Base-by-base conservation (phyloP, 257 asterid species). In the Penstemon newberryi region DNA sequence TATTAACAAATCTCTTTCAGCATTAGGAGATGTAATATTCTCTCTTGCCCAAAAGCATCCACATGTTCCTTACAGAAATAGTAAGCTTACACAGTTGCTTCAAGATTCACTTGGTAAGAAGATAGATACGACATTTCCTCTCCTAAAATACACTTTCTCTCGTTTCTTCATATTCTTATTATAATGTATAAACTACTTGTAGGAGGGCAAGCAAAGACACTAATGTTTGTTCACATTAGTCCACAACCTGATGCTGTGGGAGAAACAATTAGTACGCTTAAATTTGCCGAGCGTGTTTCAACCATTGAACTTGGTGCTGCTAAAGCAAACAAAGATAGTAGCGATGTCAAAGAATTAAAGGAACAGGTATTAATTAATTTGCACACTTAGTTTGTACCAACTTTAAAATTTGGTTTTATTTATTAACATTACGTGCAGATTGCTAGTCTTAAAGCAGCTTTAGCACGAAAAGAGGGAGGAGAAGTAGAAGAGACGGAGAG, bases 141-240 rank as follows among this genome's bases (percentile, higher is more conserved):
- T 3, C 7, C 45, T 54, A 38, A 3, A 8, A 12, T 40, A 36
- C 5, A 37, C 59, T 5, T 54, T 3, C 66, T 33, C 7, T 62
- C 7, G 45, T 73, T 46, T 69, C 42, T 47, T 43, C 57, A 49
- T 3, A 19, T 47, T 45, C 15, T 40, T 51, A 41, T 25, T 15
- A 56, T 38, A 44, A 40, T 51, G 62, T 12, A 25, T 25, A 25
- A 25, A 25, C 33, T 25, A 6, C 25, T 63, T 53, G 50, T 66
- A 84, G 90, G 92, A 46, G 92, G 92, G 10, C 92, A 84, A 72
- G 94, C 90, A 18, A 87, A 87, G 80, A 87, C 94, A 4, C 82
- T 87, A 10, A 84, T 87, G 90, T 84, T 87, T 73, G 86, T 84
- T 13, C 94, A 87, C 75, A 79, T 87, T 57, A 84, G 86, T 55